These are phyloP conservation scores for Suillus ampliporus DNA, from an alignment of 768 basidiomycete species.

Conservation along the genomic window DNA sequence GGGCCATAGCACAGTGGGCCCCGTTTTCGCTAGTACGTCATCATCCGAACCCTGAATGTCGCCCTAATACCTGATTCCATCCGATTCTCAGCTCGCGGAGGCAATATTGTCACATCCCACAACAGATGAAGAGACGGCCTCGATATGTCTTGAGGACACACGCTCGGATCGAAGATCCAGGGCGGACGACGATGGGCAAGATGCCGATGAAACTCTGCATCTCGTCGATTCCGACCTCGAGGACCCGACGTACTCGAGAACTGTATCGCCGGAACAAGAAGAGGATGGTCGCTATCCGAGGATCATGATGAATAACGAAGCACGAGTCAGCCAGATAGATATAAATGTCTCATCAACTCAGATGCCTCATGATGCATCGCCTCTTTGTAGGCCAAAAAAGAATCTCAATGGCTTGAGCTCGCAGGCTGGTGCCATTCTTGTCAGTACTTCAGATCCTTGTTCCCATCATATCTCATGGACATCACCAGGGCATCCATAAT, in stretches of 20 bases:
- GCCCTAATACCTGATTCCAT: slow-evolving; percentile 26
- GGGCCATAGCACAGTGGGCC: slow-evolving; percentile 92
- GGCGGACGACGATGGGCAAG: slow-evolving; percentile 23
- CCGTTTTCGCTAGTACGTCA: slow-evolving; percentile 83
- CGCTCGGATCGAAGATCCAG: slow-evolving; percentile 24
- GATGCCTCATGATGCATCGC: slow-evolving; percentile 15
- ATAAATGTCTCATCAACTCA: slow-evolving; percentile 30
- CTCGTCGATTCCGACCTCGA: slow-evolving; percentile 29
- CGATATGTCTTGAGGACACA: slow-evolving; percentile 40
- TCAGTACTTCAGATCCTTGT: slow-evolving; percentile 41
- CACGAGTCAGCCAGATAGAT: slow-evolving; percentile 55
- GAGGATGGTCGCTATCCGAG: slow-evolving; percentile 22
- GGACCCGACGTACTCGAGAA: slow-evolving; percentile 21
- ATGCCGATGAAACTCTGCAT: slow-evolving; percentile 33
- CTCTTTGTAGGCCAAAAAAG: slow-evolving; percentile 6
- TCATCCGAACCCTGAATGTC: neutral
- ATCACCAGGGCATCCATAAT: slow-evolving; percentile 87
- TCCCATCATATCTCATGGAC: slow-evolving; percentile 7
- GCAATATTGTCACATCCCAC: slow-evolving; percentile 76
- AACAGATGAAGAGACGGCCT: slow-evolving; percentile 29
- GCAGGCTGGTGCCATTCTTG: slow-evolving; percentile 89
- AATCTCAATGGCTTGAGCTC: slow-evolving; percentile 56
- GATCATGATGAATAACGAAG: slow-evolving; percentile 49
- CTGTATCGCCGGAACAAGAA: slow-evolving; percentile 16
- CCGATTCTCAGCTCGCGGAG: slow-evolving; percentile 68